Evolutionary conservation across 768 basidiomycete species (phyloP), one percentile per base, ranked within the genome.

Genomic region (Paxillus involutus): DNA sequence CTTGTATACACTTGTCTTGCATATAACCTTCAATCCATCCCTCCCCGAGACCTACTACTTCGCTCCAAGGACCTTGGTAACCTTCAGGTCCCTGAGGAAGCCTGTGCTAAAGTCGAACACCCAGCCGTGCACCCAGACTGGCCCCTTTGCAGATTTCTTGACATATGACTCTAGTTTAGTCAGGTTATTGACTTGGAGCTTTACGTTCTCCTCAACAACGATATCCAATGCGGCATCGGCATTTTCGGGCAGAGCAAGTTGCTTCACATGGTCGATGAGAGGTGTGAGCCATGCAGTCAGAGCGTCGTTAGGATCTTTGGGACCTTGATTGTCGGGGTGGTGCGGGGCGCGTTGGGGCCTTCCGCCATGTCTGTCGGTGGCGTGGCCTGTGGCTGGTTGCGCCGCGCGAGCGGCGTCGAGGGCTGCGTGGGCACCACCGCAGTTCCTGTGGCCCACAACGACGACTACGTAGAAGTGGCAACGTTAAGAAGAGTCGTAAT

Each of bases 401-500:
- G 4, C 5, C 26, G 2, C 26, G 26, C 26, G 26, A 26, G 26
- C 26, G 26, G 26, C 26, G 26, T 26, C 26, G 26, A 26, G 26
- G 26, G 26, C 26, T 26, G 26, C 26, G 4, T 26, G 26, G 21
- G 80, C 86, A 47, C 91, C 92, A 55, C 91, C 93, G 65, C 93
- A 95, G 55, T 84, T 77, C 19, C 84, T 84, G 70, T 95, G 93
- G 12, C 91, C 92, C 45, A 88, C 89, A 62, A 94, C 74, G 61
- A 85, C 77, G 56, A 94, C 90, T 91, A 59, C 46, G 8, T 50
- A 42, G 39, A 44, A 10, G 59, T 70, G 69, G 75, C 73, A 68
- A 73, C 63, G 33, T 64, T 56, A 52, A 32, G 56, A 51, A 58
- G 55, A 58, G 37, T 14, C 6, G n/a, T 19, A 51, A 46, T 56